These are phyloP conservation scores for Lichina pygmaea DNA, from an alignment of 495 filamentous ascomycete genomes.

Conservation along the genomic window DNA sequence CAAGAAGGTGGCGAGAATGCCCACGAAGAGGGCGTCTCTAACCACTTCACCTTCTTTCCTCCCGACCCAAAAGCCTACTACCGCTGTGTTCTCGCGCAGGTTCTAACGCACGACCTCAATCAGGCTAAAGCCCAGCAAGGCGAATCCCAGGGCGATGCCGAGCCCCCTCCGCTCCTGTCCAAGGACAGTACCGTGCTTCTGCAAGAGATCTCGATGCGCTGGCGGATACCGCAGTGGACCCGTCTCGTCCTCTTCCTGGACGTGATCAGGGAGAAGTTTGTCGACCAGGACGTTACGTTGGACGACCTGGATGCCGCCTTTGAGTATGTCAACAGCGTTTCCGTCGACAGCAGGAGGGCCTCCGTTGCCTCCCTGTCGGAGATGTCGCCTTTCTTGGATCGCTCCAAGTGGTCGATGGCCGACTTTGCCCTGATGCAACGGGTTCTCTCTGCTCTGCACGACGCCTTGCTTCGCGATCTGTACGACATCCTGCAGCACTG, in stretches of 20 bases:
- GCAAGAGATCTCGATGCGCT: slow-evolving; percentile 61
- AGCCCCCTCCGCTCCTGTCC: slow-evolving; percentile 38
- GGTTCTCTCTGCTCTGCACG: slow-evolving; percentile 47
- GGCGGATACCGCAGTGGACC: slow-evolving; percentile 72
- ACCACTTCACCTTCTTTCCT: slow-evolving; percentile 64
- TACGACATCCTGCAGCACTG: slow-evolving; percentile 67
- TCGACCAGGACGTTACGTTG: slow-evolving; percentile 59
- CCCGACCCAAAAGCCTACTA: slow-evolving; percentile 61
- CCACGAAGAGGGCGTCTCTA: slow-evolving; percentile 18
- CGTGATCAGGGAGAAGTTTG: slow-evolving; percentile 57
- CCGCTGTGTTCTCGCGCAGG: slow-evolving; percentile 47
- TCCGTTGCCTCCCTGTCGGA: slow-evolving; percentile 15
- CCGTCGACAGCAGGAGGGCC: slow-evolving; percentile 23
- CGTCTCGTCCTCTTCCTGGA: slow-evolving; percentile 63
- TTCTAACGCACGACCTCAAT: slow-evolving; percentile 38
- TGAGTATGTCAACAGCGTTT: slow-evolving; percentile 35
- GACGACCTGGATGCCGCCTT: slow-evolving; percentile 65
- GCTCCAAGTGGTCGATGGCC: slow-evolving; percentile 47
- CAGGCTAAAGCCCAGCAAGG: slow-evolving; percentile 26
- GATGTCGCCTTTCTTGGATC: slow-evolving; percentile 24
- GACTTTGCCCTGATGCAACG: slow-evolving; percentile 55
- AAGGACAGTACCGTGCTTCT: slow-evolving; percentile 62
- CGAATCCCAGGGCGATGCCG: slow-evolving; percentile 21
- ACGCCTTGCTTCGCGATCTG: slow-evolving; percentile 63
- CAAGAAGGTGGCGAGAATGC: slow-evolving; percentile 18